Conservation (phyloP, 192 early-diverging fungal species). For the Coemansia guatemalensis region DNA sequence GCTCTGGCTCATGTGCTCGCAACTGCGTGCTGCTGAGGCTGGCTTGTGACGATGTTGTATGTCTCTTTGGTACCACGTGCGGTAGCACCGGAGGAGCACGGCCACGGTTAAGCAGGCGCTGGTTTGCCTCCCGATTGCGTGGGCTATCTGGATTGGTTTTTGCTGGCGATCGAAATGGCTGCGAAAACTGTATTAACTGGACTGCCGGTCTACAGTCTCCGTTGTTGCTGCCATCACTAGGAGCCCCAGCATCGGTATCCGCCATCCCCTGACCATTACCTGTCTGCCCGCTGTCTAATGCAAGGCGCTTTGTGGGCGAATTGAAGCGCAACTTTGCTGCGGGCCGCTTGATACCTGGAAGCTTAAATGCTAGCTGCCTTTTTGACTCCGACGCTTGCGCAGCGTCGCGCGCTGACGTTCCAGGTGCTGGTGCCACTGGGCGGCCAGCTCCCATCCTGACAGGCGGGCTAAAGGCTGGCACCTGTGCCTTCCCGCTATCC, state of each 20-base stretch:
- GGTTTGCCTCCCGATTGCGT: background rate
- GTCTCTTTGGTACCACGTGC: conserved; percentile 12
- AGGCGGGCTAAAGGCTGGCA: conserved; percentile 18
- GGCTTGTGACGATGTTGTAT: background rate
- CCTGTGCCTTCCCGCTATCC: conserved; percentile 9
- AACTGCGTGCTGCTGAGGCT: background rate
- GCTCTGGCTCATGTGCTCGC: background rate
- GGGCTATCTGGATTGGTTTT: background rate
- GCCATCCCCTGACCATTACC: background rate
- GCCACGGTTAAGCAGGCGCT: background rate
- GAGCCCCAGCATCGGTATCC: background rate
- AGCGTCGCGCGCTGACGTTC: background rate
- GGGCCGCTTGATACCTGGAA: conserved; percentile 26
- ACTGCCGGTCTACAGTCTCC: background rate
- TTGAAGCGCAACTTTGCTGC: conserved; percentile 21
- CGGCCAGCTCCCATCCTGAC: background rate
- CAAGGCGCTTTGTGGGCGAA: conserved; percentile 41
- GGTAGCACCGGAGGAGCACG: conserved; percentile 22
- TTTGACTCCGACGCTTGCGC: background rate
- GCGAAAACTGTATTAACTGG: conserved; percentile 7
- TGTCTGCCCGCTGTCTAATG: background rate
- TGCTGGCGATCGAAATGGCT: conserved; percentile 25
- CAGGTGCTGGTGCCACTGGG: background rate
- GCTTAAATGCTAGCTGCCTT: conserved; percentile 30
- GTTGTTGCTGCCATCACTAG: background rate